Percentiles rank a stretch among this genome's conserved stretches.
phyloP scores from a whole-genome alignment of 1,139 yeast genomes.

The Hemisphaericaspora subhashii region DNA sequence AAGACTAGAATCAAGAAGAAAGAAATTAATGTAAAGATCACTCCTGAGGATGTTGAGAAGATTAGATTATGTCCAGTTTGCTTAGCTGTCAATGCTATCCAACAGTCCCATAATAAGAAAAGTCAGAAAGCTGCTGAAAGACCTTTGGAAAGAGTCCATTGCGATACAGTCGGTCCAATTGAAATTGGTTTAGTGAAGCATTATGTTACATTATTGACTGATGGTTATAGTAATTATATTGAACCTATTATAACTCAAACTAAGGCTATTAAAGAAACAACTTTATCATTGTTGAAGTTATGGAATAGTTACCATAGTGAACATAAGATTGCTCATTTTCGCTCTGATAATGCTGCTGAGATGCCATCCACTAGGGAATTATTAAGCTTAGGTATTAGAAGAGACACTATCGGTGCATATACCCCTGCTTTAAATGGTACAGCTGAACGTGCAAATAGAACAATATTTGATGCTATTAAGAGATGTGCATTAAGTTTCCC shows the following conservation, averaged over 20 bases:
- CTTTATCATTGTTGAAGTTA: background rate
- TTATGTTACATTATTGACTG: background rate
- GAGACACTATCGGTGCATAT: background rate
- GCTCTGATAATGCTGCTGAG: conserved; percentile 1
- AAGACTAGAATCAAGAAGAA: background rate
- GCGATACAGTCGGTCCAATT: conserved; percentile 1
- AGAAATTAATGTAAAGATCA: background rate
- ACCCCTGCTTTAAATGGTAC: background rate
- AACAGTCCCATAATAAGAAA: background rate
- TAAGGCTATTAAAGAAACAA: background rate
- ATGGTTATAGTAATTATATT: background rate
- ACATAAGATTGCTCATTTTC: background rate
- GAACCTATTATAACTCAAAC: background rate
- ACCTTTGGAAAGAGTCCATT: conserved; percentile 1
- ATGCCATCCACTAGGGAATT: background rate
- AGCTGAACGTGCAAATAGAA: background rate
- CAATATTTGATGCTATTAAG: background rate
- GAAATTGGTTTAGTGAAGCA: background rate
- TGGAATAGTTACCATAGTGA: background rate
- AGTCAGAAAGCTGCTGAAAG: background rate
- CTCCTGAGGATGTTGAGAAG: background rate
- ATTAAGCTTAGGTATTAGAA: background rate
- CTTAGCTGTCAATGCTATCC: background rate
- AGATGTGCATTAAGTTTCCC: background rate
- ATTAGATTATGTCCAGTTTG: background rate